phyloP scores from a whole-genome alignment of 495 filamentous ascomycete genomes.

The Penicillium flavigenum region DNA sequence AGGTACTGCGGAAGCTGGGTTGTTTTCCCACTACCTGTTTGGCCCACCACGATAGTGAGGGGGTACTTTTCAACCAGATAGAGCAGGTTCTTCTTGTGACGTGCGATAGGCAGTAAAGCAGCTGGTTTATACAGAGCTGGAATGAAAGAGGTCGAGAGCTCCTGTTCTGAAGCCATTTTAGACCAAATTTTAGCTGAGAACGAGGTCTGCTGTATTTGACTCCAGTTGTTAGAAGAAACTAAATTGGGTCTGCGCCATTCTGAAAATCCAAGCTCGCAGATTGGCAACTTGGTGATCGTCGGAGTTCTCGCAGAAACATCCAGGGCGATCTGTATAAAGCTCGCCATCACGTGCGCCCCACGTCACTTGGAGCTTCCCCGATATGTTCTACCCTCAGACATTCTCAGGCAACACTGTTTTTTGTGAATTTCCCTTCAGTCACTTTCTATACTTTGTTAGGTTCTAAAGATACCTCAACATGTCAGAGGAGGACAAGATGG shows the following conservation, averaged over 20 bases:
- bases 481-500: constrained; percentile 44
- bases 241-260: constrained; percentile 1
- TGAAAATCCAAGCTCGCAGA: constrained; percentile 3
- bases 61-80: constrained; percentile 75
- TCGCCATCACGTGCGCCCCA: constrained; percentile 38
- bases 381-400: constrained; percentile 25
- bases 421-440: constrained; percentile 5
- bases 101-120: constrained; percentile 73
- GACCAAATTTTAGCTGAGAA: not conserved
- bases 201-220: not conserved
- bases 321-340: constrained; percentile 24
- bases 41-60: constrained; percentile 81
- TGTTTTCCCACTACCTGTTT: constrained; percentile 90
- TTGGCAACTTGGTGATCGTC: constrained; percentile 4
- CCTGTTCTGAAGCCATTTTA: constrained; percentile 48
- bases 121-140: constrained; percentile 76
- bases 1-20: constrained; percentile 89
- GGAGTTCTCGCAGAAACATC: constrained; percentile 9
- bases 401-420: constrained; percentile 28
- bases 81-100: constrained; percentile 68
- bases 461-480: constrained; percentile 24
- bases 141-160: constrained; percentile 65
- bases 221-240: not conserved
- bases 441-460: not conserved
- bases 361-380: constrained; percentile 43